Evolutionary conservation across 83 land plant species (phyloP).

Genomic region (Isoetes engelmannii): DNA sequence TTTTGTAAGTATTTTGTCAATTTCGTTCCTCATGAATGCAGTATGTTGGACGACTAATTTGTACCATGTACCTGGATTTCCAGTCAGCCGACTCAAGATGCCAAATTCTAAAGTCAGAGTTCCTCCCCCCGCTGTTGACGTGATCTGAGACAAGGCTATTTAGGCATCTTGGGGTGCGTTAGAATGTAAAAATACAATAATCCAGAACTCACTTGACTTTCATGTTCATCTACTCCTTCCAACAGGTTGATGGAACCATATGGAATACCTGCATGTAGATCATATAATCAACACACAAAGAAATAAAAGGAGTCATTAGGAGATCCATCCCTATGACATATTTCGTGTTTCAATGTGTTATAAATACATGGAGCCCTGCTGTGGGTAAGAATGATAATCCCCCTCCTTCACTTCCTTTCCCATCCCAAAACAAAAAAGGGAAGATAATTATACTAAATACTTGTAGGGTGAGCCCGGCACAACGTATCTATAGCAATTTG

Average conservation of each 20-base stretch:
- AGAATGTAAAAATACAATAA: neutral
- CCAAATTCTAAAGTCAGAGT: slow-evolving; percentile 94
- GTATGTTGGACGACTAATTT: neutral
- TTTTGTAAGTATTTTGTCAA: neutral
- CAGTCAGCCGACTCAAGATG: slow-evolving; percentile 79
- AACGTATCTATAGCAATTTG: no score
- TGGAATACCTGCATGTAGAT: slow-evolving; percentile 66
- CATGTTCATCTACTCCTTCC: slow-evolving; percentile 88
- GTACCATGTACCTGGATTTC: slow-evolving; percentile 53
- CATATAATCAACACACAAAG: no score
- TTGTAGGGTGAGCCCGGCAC: no score
- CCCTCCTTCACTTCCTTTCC: no score
- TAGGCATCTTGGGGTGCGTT: neutral
- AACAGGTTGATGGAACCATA: slow-evolving; percentile 91
- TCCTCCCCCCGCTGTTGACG: slow-evolving; percentile 99
- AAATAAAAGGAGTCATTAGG: no score
- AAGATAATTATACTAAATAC: no score
- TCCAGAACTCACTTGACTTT: slow-evolving; percentile 82
- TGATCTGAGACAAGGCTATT: slow-evolving; percentile 42
- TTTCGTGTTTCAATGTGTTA: no score
- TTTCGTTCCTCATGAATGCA: neutral
- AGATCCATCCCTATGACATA: no score
- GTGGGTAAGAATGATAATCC: no score
- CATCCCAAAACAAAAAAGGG: no score
- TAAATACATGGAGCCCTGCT: no score